phyloP scores from a whole-genome alignment of 2,329 filamentous ascomycete species.

The Domatiomyces globalis region DNA sequence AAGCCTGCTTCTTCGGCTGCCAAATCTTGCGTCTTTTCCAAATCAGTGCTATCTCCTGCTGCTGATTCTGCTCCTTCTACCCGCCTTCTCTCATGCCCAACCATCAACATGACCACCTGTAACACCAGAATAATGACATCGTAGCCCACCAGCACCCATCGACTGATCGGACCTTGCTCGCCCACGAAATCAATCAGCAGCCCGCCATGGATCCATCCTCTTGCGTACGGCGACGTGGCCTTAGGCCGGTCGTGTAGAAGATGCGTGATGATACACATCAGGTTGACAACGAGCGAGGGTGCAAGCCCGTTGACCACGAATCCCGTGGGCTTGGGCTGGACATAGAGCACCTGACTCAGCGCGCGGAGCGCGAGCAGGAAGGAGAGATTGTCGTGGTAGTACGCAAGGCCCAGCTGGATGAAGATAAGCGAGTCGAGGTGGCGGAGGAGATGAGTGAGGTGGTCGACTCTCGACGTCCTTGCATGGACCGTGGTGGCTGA shows the following conservation, averaged over 20 bases:
- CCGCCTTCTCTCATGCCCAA: constrained; percentile 38
- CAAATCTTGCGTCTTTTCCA: constrained; percentile 33
- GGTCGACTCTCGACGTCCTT: not conserved
- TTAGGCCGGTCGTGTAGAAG: constrained; percentile 39
- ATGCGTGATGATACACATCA: constrained; percentile 44
- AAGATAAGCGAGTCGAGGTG: constrained; percentile 47
- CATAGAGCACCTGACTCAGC: constrained; percentile 42
- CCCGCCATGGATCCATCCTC: constrained; percentile 47
- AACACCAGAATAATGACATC: constrained; percentile 41
- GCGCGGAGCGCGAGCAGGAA: constrained; percentile 40
- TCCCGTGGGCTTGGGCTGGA: constrained; percentile 44
- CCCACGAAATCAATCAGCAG: constrained; percentile 52
- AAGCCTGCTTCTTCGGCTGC: constrained; percentile 46
- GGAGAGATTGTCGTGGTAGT: constrained; percentile 47
- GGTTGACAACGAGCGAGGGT: constrained; percentile 40
- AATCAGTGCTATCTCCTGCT: constrained; percentile 13
- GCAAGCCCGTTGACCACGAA: constrained; percentile 37
- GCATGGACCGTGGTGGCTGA: not conserved
- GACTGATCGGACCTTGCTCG: constrained; percentile 42
- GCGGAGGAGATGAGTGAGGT: constrained; percentile 29
- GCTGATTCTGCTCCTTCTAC: constrained; percentile 12
- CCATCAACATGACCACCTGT: constrained; percentile 44
- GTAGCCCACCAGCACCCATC: constrained; percentile 37
- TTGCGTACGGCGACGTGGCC: constrained; percentile 33
- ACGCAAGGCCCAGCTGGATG: constrained; percentile 46